Evolutionary conservation across 1,284 basidiomycete species (phyloP), one percentile per base, ranked within the genome.

Genomic region (Apiotrichum porosum): DNA sequence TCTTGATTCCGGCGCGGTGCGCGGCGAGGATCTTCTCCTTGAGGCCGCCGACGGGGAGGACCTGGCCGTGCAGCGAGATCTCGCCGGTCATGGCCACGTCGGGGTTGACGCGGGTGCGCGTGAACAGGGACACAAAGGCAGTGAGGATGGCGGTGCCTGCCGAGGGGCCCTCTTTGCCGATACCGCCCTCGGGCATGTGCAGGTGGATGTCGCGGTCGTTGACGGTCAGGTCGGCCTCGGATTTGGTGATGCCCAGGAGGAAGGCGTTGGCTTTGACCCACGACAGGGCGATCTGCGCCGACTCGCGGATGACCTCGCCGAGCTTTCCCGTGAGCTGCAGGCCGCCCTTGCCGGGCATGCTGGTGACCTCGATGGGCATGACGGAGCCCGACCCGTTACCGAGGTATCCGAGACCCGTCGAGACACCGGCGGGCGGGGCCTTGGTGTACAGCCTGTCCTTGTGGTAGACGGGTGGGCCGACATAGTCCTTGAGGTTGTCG

Each of bases 41-140:
- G 52, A 95, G 73, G 0, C 91, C 91, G 12, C 91, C 92, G 4
- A 95, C 92, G 3, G 92, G 89, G 0, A 94, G 79, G 9, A 95
- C 91, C 72, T 92, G 88, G 0, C 91, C 91, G 0, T 90, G 84
- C 15, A 95, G 81, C 4, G 89, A 88, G 51, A 97, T 90, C 71
- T 95, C 92, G 32, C 91, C 91, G 0, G 92, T 95, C 89, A 95
- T 92, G 8, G 92, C 91, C 47, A 93, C 86, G 72, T 94, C 88
- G 15, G 88, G 86, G 64, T 81, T 80, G 37, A 95, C 83, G 69
- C 77, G 81, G 10, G 83, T 86, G 74, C 84, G 85, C 1, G 87
- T 90, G 74, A 97, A 86, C 52, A 97, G 76, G 37, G 86, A 89
- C 18, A 97, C 89, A 62, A 97, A 87, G 1, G 92, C 92, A 30